Conservation (phyloP, 2,329 filamentous ascomycete genomes). For the Pseudogymnoascus sp. region DNA sequence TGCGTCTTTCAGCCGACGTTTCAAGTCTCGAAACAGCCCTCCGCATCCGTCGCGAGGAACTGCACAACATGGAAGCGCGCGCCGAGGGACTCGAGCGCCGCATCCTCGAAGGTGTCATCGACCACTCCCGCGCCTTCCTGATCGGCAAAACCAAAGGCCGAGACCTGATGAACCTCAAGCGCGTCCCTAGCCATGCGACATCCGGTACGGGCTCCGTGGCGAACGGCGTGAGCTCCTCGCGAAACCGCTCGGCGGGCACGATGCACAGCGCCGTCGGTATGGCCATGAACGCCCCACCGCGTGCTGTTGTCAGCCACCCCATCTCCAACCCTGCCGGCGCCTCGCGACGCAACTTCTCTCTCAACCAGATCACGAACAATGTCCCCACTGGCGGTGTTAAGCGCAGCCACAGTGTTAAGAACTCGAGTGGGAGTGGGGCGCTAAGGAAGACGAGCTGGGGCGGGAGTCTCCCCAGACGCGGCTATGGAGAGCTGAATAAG, state of each 20-base stretch:
- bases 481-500: conserved; percentile 49
- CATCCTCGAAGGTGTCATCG: conserved; percentile 91
- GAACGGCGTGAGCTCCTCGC: conserved; percentile 36
- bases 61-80: conserved; percentile 81
- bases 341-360: conserved; percentile 75
- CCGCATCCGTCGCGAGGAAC: conserved; percentile 79
- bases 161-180: conserved; percentile 45
- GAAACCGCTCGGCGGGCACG: conserved; percentile 19
- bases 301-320: conserved; percentile 22
- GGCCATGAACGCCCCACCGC: conserved; percentile 40
- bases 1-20: conserved; percentile 73
- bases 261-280: conserved; percentile 42
- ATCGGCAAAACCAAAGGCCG: conserved; percentile 54
- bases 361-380: conserved; percentile 83
- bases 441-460: conserved; percentile 66
- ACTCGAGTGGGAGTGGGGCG: conserved; percentile 41
- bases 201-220: conserved; percentile 32
- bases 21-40: conserved; percentile 87
- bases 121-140: conserved; percentile 86
- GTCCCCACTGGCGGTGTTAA: conserved; percentile 54
- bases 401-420: conserved; percentile 71
- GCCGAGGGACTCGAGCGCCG: conserved; percentile 85
- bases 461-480: conserved; percentile 32
- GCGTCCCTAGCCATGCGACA: conserved; percentile 39
- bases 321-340: conserved; percentile 41